phyloP scores from a whole-genome alignment of 768 basidiomycete genomes.

The Pulveroboletus frians region DNA sequence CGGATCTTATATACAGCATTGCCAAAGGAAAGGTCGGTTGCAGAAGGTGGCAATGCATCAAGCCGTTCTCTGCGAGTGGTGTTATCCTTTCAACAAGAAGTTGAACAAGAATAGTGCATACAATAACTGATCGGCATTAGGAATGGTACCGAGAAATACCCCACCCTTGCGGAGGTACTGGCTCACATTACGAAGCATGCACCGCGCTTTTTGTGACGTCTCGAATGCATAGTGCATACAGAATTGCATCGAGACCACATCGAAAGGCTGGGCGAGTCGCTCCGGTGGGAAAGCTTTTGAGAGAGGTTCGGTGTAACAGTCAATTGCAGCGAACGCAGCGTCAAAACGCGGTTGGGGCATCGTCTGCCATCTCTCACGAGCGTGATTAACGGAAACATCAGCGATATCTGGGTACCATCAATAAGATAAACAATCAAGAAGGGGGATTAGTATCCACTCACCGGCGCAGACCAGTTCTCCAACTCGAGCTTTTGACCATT shows the following conservation, averaged over 20 bases:
- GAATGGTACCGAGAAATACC: conserved; percentile 94
- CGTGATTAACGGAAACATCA: conserved; percentile 81
- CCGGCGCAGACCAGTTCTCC: conserved; percentile 79
- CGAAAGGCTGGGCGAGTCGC: conserved; percentile 66
- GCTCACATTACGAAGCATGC: conserved; percentile 90
- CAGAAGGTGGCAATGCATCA: conserved; percentile 60
- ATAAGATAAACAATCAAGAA: neutral
- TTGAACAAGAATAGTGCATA: conserved; percentile 38
- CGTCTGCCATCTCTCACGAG: conserved; percentile 62
- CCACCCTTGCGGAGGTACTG: conserved; percentile 78
- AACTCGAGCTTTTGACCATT: conserved; percentile 88
- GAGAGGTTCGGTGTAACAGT: conserved; percentile 80
- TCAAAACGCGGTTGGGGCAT: conserved; percentile 55
- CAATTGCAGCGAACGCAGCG: conserved; percentile 78
- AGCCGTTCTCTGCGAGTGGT: conserved; percentile 55
- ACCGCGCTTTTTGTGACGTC: conserved; percentile 75
- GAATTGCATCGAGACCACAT: conserved; percentile 98
- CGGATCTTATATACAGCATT: conserved; percentile 87
- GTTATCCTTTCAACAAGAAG: conserved; percentile 12
- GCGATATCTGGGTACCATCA: conserved; percentile 69
- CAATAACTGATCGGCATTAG: conserved; percentile 82
- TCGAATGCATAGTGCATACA: conserved; percentile 99
- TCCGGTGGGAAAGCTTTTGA: conserved; percentile 61
- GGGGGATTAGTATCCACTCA: conserved; percentile 32
- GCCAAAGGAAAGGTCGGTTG: conserved; percentile 74